phyloP scores from a whole-genome alignment of 768 basidiomycete genomes.

The Tylopilus sp. region DNA sequence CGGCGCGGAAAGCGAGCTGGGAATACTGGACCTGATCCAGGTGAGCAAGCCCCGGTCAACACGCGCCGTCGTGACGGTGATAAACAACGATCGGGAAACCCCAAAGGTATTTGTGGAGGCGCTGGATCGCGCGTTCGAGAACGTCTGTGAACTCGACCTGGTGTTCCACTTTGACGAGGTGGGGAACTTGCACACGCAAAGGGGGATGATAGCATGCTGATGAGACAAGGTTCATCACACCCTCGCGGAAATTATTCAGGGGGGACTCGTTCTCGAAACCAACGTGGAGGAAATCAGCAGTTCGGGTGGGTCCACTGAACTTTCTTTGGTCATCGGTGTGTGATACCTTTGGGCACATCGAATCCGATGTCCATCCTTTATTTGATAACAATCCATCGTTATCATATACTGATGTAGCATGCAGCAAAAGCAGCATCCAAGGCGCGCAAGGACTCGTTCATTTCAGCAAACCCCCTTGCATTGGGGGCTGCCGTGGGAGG shows the following conservation, averaged over 20 bases:
- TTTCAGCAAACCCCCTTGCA: slow-evolving; percentile 79
- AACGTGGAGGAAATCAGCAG: slow-evolving; percentile 81
- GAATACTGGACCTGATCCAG: slow-evolving; percentile 94
- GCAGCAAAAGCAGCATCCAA: slow-evolving; percentile 69
- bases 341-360: neutral
- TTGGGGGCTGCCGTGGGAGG: slow-evolving; percentile 60
- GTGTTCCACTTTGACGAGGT: slow-evolving; percentile 99
- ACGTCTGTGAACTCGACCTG: slow-evolving; percentile 96
- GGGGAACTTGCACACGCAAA: slow-evolving; percentile 16
- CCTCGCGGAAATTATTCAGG: slow-evolving; percentile 93
- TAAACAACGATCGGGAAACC: slow-evolving; percentile 1
- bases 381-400: neutral
- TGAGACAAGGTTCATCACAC: slow-evolving; percentile 76
- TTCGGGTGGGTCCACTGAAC: slow-evolving; percentile 46
- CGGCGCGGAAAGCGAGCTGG: slow-evolving; percentile 93
- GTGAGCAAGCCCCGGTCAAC: slow-evolving; percentile 40
- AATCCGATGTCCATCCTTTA: neutral
- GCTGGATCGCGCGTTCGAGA: slow-evolving; percentile 93
- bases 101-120: slow-evolving; percentile 92
- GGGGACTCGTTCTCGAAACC: slow-evolving; percentile 94
- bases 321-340: neutral
- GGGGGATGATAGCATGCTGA: neutral
- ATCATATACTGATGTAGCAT: slow-evolving; percentile 13
- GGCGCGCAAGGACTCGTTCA: slow-evolving; percentile 72
- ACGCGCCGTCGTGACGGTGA: neutral